Percentiles rank a stretch among this genome's conserved stretches.
These are phyloP conservation scores for Alternaria panax DNA, from an alignment of 2,329 filamentous ascomycete genomes.

Conservation along the genomic window DNA sequence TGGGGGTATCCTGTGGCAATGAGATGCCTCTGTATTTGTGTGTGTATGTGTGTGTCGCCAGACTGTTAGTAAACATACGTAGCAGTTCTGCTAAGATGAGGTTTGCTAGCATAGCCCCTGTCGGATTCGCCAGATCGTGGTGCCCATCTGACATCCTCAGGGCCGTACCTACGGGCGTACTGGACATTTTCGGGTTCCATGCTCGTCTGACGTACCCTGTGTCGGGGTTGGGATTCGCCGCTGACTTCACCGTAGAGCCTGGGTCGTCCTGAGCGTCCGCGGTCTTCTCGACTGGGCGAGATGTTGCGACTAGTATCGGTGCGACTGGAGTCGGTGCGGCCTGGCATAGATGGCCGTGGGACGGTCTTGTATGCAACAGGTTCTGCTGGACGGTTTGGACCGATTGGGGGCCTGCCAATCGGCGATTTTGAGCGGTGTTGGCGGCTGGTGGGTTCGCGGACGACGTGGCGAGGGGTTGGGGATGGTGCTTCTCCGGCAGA, in stretches of 20 bases:
- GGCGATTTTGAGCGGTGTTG: constrained; percentile 40
- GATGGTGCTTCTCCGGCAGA: constrained; percentile 29
- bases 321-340: constrained; percentile 35
- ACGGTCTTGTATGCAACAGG: constrained; percentile 20
- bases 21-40: constrained; percentile 9
- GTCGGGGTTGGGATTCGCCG: constrained; percentile 20
- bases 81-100: constrained; percentile 31
- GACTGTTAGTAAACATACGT: constrained; percentile 42
- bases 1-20: constrained; percentile 15
- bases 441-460: constrained; percentile 43
- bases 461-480: constrained; percentile 41
- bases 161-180: constrained; percentile 39
- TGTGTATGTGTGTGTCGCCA: neutral
- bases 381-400: constrained; percentile 38
- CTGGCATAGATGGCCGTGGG: constrained; percentile 22
- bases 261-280: constrained; percentile 30
- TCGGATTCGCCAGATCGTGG: constrained; percentile 33
- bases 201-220: constrained; percentile 35
- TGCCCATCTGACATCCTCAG: constrained; percentile 49
- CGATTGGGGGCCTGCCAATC: constrained; percentile 43
- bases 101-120: constrained; percentile 34
- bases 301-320: constrained; percentile 35
- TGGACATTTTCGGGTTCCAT: constrained; percentile 43
- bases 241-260: constrained; percentile 38
- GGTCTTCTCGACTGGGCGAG: constrained; percentile 34